Evolutionary conservation across 176 grass and related monocot genomes (phyloP).

Genomic region (Neostapfia colusana): DNA sequence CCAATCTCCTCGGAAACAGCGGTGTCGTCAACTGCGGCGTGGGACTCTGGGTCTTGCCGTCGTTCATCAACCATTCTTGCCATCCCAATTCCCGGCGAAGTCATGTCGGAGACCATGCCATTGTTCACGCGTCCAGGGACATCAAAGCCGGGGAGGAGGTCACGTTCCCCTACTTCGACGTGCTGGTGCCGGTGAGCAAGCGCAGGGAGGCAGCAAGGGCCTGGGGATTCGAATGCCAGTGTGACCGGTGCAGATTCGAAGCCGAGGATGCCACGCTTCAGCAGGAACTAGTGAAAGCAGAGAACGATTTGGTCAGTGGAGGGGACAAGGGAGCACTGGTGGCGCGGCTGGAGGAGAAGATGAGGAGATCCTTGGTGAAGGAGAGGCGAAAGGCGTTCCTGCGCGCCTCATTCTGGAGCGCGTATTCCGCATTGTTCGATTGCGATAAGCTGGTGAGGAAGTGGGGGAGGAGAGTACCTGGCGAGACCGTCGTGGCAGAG

Average conservation of each 20-base stretch:
- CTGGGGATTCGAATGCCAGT: constrained; percentile 80
- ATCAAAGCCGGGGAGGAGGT: constrained; percentile 82
- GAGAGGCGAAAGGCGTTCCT: constrained; percentile 71
- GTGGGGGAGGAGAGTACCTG: constrained; percentile 57
- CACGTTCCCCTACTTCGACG: constrained; percentile 80
- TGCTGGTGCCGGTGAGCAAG: constrained; percentile 53
- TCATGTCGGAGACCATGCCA: constrained; percentile 62
- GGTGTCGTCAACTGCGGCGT: constrained; percentile 53
- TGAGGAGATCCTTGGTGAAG: constrained; percentile 63
- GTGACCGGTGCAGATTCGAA: constrained; percentile 76
- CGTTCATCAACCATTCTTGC: constrained; percentile 91
- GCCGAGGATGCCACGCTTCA: constrained; percentile 25
- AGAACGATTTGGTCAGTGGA: constrained; percentile 37
- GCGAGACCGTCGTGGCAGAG: constrained; percentile 40
- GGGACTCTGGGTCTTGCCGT: constrained; percentile 80
- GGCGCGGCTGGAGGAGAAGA: constrained; percentile 61
- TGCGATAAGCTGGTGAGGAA: constrained; percentile 66
- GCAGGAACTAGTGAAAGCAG: constrained; percentile 53
- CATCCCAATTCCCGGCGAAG: constrained; percentile 64
- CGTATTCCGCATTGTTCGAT: constrained; percentile 50
- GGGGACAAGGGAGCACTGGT: constrained; percentile 47
- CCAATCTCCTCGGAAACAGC: constrained; percentile 52
- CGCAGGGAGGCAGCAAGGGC: constrained; percentile 51
- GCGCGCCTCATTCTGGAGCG: constrained; percentile 72
- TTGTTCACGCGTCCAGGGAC: constrained; percentile 83